Conservation (phyloP, 805 yeast genomes). For the Cyberlindnera meyerae region DNA sequence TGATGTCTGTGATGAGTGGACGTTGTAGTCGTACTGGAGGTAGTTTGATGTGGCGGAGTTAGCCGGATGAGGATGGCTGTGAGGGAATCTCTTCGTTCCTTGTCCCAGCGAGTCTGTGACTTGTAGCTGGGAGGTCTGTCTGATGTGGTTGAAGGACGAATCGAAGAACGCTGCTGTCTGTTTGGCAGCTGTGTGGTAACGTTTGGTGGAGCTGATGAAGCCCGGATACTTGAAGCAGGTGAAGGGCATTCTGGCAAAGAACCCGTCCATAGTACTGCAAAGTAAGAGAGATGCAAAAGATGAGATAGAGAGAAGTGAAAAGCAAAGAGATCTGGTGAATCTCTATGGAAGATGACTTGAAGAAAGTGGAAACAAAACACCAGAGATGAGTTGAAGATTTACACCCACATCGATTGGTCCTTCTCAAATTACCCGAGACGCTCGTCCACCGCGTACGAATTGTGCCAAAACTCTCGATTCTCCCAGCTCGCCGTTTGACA, state of each 20-base stretch:
- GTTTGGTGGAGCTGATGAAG: constrained; percentile 31
- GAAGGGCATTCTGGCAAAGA: constrained; percentile 32
- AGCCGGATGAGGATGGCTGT: constrained; percentile 35
- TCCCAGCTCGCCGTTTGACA: too few relatives aligned
- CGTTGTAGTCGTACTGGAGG: constrained; percentile 7
- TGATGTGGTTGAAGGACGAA: constrained; percentile 35
- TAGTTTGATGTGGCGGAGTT: constrained; percentile 28
- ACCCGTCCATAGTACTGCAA: constrained; percentile 8
- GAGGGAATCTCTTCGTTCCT: constrained; percentile 19
- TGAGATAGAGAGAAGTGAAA: too few relatives aligned
- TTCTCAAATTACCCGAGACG: too few relatives aligned
- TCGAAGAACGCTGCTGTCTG: constrained; percentile 34
- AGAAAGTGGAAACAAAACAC: too few relatives aligned
- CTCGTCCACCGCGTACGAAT: too few relatives aligned
- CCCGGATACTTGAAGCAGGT: constrained; percentile 37
- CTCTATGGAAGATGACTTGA: too few relatives aligned
- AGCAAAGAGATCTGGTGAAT: too few relatives aligned
- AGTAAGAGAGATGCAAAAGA: too few relatives aligned
- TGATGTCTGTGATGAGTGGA: constrained; percentile 3
- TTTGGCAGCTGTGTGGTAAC: constrained; percentile 32
- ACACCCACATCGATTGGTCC: too few relatives aligned
- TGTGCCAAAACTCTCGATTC: too few relatives aligned
- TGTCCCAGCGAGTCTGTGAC: constrained; percentile 16
- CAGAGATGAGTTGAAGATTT: too few relatives aligned
- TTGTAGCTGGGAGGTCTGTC: constrained; percentile 32